Evolutionary conservation across 257 asterid genomes (phyloP).

Genomic region (Capsicum rhomboideum): DNA sequence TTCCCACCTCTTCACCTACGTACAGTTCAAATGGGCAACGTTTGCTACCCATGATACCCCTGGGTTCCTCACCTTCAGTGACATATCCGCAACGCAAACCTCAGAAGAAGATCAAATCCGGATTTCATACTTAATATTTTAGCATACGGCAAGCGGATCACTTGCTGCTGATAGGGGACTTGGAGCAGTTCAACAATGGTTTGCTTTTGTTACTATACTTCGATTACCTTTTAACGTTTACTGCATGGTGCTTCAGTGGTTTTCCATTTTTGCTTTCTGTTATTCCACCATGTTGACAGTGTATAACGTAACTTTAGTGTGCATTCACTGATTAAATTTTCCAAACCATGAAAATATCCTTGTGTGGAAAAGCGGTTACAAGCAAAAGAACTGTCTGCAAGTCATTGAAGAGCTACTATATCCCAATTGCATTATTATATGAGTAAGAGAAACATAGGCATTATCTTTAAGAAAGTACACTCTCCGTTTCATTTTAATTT

Average conservation of each 20-base stretch:
- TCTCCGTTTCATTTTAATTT: no score
- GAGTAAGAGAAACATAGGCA: background rate
- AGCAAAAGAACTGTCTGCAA: background rate
- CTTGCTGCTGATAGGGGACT: background rate
- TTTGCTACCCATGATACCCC: constrained; percentile 15
- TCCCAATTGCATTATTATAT: background rate
- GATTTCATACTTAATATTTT: constrained; percentile 3
- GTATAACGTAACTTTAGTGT: background rate
- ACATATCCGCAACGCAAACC: background rate
- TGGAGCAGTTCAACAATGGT: background rate
- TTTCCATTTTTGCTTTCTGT: background rate
- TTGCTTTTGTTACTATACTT: background rate
- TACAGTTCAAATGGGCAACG: background rate
- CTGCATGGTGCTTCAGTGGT: background rate
- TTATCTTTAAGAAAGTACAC: no score
- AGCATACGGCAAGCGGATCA: no score
- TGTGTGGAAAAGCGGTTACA: background rate
- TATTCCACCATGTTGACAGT: background rate
- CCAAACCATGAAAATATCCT: background rate
- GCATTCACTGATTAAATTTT: background rate
- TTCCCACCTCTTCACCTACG: constrained; percentile 3
- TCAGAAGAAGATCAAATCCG: constrained; percentile 23
- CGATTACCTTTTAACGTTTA: background rate
- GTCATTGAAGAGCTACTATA: background rate
- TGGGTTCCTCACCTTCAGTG: constrained; percentile 50